Evolutionary conservation across 2,329 filamentous ascomycete genomes (phyloP).

Genomic region (Penicillium corylophilum): DNA sequence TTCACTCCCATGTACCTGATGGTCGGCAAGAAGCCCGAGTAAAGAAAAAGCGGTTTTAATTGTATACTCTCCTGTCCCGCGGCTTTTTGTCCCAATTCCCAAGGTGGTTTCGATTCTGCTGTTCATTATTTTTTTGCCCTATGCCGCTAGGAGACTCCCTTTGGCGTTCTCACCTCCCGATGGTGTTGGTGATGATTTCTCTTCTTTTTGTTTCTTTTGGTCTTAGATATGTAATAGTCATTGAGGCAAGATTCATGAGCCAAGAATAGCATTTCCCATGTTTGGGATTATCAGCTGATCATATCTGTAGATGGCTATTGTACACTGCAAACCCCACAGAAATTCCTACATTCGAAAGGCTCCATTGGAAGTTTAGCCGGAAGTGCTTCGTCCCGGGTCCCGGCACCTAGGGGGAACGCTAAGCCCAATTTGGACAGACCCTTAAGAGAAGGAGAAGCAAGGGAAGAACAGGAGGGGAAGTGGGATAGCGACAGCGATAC

Average conservation of each 20-base stretch:
- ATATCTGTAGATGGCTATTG: no score
- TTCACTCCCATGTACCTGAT: constrained; percentile 99
- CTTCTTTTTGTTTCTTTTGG: constrained; percentile 13
- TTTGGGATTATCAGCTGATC: neutral
- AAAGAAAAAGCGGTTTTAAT: constrained; percentile 18
- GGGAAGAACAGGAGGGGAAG: no score
- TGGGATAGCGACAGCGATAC: no score
- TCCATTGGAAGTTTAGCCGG: no score
- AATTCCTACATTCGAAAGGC: no score
- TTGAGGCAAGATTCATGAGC: constrained; percentile 30
- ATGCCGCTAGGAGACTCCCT: constrained; percentile 3
- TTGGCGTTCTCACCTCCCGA: constrained; percentile 7
- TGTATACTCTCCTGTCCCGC: constrained; percentile 6
- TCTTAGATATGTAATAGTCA: constrained; percentile 23
- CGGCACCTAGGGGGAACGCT: no score
- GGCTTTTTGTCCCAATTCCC: constrained; percentile 12
- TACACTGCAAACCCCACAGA: no score
- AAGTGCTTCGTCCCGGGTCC: no score
- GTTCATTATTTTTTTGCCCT: constrained; percentile 8
- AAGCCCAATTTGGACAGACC: no score
- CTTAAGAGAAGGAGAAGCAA: no score
- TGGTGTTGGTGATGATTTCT: constrained; percentile 17
- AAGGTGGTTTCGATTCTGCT: constrained; percentile 9
- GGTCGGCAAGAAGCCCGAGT: constrained; percentile 79
- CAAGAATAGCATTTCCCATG: constrained; percentile 10